Base-by-base conservation (phyloP, 106 monocot genomes). In the Posidonia australis region DNA sequence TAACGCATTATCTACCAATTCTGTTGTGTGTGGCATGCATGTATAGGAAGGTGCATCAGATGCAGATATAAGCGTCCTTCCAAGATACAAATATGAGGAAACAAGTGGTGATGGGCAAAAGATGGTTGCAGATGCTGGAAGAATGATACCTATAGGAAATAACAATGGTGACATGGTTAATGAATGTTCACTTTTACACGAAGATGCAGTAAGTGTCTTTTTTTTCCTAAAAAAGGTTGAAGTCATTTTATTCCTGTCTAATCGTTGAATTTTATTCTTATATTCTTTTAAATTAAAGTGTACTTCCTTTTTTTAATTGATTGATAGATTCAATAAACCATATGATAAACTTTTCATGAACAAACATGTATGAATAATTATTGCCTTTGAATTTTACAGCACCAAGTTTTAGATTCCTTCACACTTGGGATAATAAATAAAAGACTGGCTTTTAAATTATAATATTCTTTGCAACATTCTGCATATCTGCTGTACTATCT, bases 31-130 rank as follows among this genome's bases (percentile, higher is more conserved):
- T 36, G 36, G 36, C 36, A 36, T 36, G 36, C 36, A 36, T 65
- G 13, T 13, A 56, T 24, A 86, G 89, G 85, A 93, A 72, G 92
- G 89, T 67, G 89, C 85, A 73, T 89, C 86, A 51, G 89, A 93
- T 80, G 80, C 83, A 28, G 92, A 89, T 36, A 36, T 36, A 36
- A 36, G 36, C 36, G 7, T 36, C 7, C 36, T 92, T 62, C 87
- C 84, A 54, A 87, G 76, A 74, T 92, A 92, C 45, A 83, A 65
- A 73, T 93, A 76, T 66, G 36, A 58, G n/a, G 65, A 76, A 62
- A 20, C 80, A 22, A 52, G 28, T 70, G 58, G 60, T 12, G 46
- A 60, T 74, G 79, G 46, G 24, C 54, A 71, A 63, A 87, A 84
- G 48, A 60, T 60, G 36, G 53, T 23, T 59, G 23, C 44, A 51